Evolutionary conservation across 164 flowering plant species (phyloP).

Genomic region (Litsea cubeba): DNA sequence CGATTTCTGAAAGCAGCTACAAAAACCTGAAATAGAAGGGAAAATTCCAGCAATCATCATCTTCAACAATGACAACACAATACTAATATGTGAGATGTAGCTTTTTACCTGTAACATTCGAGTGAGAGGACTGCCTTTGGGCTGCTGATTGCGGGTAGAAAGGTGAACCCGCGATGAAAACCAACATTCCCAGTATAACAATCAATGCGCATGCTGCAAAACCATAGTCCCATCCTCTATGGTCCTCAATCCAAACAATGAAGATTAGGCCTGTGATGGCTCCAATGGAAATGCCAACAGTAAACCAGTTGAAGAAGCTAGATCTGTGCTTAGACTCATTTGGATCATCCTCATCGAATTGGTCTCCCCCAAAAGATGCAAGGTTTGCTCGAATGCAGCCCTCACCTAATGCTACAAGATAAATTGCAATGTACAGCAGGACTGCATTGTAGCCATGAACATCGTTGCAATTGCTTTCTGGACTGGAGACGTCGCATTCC

Average conservation of each 20-base stretch:
- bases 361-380: constrained; percentile 23
- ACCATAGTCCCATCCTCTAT: constrained; percentile 66
- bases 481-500: constrained; percentile 17
- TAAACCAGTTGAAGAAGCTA: constrained; percentile 70
- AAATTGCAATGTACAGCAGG: constrained; percentile 15
- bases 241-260: constrained; percentile 65
- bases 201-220: constrained; percentile 41
- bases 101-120: constrained; percentile 45
- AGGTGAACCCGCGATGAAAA: constrained; percentile 41
- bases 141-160: constrained; percentile 46
- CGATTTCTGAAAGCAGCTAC: constrained; percentile 28
- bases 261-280: constrained; percentile 48
- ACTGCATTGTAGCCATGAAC: constrained; percentile 38
- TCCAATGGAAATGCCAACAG: constrained; percentile 50
- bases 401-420: constrained; percentile 16
- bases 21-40: constrained; percentile 36
- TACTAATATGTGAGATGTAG: background rate
- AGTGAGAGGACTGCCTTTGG: constrained; percentile 59
- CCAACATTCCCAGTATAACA: constrained; percentile 34
- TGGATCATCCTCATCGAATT: constrained; percentile 18
- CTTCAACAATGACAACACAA: no score
- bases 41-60: background rate
- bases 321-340: constrained; percentile 45
- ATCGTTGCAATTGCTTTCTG: constrained; percentile 26
- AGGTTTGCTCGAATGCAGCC: constrained; percentile 21